Conservation (phyloP, 108 stramenopile genomes). For the Mediolabrus comicus region DNA sequence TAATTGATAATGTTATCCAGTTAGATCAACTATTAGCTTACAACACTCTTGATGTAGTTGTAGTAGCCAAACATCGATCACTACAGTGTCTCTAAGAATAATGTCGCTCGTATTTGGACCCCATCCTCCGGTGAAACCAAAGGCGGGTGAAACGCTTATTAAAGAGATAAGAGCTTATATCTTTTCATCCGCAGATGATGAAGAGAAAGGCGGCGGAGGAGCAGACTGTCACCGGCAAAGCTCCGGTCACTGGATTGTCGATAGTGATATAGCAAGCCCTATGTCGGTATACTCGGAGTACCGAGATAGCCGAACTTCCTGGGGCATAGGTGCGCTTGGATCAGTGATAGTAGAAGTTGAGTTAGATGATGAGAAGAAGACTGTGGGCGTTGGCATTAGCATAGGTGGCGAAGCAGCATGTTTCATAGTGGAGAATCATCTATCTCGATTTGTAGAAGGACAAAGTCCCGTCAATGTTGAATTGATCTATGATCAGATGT, state of each 20-base stretch:
- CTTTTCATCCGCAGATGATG: constrained; percentile 48
- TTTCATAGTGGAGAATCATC: constrained; percentile 61
- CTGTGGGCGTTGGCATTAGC: constrained; percentile 54
- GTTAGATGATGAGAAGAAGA: constrained; percentile 34
- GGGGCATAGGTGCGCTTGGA: constrained; percentile 69
- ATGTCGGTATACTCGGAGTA: constrained; percentile 57
- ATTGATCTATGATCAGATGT: constrained; percentile 76
- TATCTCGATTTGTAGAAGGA: constrained; percentile 57
- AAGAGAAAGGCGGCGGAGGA: constrained; percentile 55
- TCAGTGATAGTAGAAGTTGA: constrained; percentile 67
- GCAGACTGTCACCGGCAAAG: constrained; percentile 66
- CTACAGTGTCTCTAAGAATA: no score
- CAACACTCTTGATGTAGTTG: no score
- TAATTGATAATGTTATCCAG: no score
- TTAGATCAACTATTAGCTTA: no score
- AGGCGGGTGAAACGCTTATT: background rate
- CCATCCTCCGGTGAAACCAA: constrained; percentile 23
- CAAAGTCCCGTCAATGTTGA: constrained; percentile 65
- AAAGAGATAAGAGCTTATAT: constrained; percentile 30
- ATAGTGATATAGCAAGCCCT: constrained; percentile 59
- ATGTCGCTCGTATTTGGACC: constrained; percentile 44
- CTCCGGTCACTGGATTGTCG: constrained; percentile 66
- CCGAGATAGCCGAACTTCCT: constrained; percentile 48
- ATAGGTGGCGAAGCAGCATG: constrained; percentile 71
- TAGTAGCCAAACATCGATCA: no score